A percentile compares a stretch with the other conserved stretches of the same genome.
Conservation (phyloP, 768 basidiomycete species). For the Paxillus rubicundulus region DNA sequence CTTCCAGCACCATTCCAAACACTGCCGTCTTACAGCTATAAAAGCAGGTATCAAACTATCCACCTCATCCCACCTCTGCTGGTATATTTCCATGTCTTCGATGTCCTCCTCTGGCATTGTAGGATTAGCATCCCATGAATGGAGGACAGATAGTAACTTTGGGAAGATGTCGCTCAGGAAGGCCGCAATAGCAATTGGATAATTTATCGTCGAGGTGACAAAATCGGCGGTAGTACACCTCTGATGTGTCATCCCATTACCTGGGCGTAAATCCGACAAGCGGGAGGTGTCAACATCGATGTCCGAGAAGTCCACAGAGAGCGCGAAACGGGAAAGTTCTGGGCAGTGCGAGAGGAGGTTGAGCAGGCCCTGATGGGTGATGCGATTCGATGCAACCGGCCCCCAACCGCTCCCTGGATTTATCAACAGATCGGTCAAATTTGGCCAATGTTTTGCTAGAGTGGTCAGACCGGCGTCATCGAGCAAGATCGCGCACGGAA, state of each 20-base stretch:
- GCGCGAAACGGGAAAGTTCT: constrained; percentile 7
- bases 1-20: constrained; percentile 5
- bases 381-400: constrained; percentile 1
- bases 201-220: constrained; percentile 19
- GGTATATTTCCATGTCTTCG: constrained; percentile 10
- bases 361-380: constrained; percentile 23
- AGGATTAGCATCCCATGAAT: constrained; percentile 9
- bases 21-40: constrained; percentile 19
- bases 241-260: constrained; percentile 11
- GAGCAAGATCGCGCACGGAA: constrained; percentile 17
- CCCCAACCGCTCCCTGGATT: constrained; percentile 22
- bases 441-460: constrained; percentile 22
- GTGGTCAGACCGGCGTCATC: constrained; percentile 19
- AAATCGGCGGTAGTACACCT: constrained; percentile 13
- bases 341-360: constrained; percentile 16
- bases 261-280: constrained; percentile 2
- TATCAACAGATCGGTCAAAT: constrained; percentile 11
- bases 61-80: constrained; percentile 24
- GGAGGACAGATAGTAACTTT: constrained; percentile 6
- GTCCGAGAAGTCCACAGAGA: constrained; percentile 21
- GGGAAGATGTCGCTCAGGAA: constrained; percentile 28
- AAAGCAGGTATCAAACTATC: constrained; percentile 23
- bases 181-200: no score
- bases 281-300: constrained; percentile 9
- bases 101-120: constrained; percentile 1